Percentiles rank a stretch among this genome's conserved stretches.
These are phyloP conservation scores for Daldinia concentrica DNA, from an alignment of 495 filamentous ascomycete genomes.

Conservation along the genomic window DNA sequence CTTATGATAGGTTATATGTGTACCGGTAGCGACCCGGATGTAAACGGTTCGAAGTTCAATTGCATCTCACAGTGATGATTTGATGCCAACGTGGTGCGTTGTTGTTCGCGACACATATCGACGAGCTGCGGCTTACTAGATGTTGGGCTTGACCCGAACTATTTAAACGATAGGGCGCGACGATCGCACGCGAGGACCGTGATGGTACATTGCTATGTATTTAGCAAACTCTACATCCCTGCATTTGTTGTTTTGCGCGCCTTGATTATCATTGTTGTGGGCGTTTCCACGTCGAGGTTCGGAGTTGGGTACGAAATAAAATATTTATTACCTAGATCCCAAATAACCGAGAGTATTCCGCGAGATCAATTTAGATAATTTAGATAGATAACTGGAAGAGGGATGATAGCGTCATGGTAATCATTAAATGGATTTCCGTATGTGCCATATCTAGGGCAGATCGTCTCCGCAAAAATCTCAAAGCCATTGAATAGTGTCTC, in stretches of 20 bases:
- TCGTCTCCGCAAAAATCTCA: slow-evolving; percentile 38
- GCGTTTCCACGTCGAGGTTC: slow-evolving; percentile 22
- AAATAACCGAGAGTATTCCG: slow-evolving; percentile 12
- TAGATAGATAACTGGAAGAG: background rate
- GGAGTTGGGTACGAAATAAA: background rate
- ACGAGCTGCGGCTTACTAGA: background rate
- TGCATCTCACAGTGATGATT: slow-evolving; percentile 7
- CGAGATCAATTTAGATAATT: background rate
- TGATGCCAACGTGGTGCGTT: slow-evolving; percentile 31
- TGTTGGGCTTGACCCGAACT: background rate
- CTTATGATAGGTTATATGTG: slow-evolving; percentile 24
- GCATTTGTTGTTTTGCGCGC: slow-evolving; percentile 13
- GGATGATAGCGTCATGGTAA: slow-evolving; percentile 18
- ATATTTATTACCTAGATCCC: slow-evolving; percentile 19
- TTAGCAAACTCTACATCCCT: background rate
- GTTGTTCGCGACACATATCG: slow-evolving; percentile 39
- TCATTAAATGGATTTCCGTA: slow-evolving; percentile 35
- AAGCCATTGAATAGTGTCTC: slow-evolving; percentile 4
- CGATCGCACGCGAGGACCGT: background rate
- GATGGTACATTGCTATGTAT: background rate
- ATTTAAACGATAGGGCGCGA: background rate
- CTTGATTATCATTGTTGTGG: slow-evolving; percentile 21
- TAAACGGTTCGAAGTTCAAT: slow-evolving; percentile 2
- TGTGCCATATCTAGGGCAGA: slow-evolving; percentile 36
- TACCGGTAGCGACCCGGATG: slow-evolving; percentile 1